phyloP scores from a whole-genome alignment of 495 filamentous ascomycete species.

The Tuber brumale region DNA sequence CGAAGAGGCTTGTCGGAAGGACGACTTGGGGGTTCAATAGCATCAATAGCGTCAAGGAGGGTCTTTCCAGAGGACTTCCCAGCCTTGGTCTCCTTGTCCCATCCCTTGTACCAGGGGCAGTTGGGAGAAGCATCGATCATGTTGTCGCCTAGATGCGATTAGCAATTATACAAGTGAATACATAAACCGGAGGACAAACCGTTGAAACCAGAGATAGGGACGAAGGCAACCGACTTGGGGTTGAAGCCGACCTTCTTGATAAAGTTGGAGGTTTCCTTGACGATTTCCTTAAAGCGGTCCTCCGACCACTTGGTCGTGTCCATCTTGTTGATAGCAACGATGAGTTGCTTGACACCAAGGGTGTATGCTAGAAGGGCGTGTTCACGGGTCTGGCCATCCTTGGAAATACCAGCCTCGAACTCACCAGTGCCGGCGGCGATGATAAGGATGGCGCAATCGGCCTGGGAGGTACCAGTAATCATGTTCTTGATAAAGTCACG shows the following conservation, averaged over 20 bases:
- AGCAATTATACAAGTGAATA: constrained; percentile 5
- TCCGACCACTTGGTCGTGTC: constrained; percentile 98
- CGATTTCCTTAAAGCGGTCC: constrained; percentile 94
- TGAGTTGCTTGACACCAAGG: constrained; percentile 99
- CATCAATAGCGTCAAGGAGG: constrained; percentile 96
- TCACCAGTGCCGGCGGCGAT: constrained; percentile 99
- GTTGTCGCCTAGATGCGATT: constrained; percentile 60
- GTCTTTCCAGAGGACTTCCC: constrained; percentile 90
- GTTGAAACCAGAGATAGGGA: constrained; percentile 99
- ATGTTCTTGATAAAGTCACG: constrained; percentile 99
- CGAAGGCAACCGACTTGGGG: constrained; percentile 95
- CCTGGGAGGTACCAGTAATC: constrained; percentile 99
- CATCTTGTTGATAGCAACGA: constrained; percentile 99
- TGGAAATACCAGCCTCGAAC: constrained; percentile 99
- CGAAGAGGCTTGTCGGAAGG: constrained; percentile 96
- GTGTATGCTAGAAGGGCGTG: constrained; percentile 99
- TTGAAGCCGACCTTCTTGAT: constrained; percentile 99
- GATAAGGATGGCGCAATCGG: constrained; percentile 99
- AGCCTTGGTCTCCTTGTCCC: constrained; percentile 98
- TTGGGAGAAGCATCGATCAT: constrained; percentile 89
- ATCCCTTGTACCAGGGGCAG: constrained; percentile 99
- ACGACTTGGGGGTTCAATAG: constrained; percentile 87
- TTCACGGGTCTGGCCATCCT: constrained; percentile 99
- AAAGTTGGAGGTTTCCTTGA: constrained; percentile 99
- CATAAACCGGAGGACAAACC: constrained; percentile 45